phyloP scores from a whole-genome alignment of 2,329 filamentous ascomycete genomes.

The Drechslera avenae region DNA sequence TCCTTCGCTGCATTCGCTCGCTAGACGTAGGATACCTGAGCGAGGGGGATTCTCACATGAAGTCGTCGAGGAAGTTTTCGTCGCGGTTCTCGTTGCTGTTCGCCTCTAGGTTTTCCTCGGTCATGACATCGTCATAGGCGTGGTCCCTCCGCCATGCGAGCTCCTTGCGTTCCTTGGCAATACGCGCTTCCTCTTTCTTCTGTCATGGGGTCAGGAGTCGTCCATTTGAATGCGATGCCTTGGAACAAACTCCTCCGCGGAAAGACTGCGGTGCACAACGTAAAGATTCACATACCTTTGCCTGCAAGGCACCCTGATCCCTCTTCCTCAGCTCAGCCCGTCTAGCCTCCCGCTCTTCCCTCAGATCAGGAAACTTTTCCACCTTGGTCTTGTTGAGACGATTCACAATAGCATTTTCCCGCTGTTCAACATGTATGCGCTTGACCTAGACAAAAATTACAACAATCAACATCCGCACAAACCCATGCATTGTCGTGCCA shows the following conservation, averaged over 20 bases:
- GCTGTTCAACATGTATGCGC: conserved; percentile 75
- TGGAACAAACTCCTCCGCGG: neutral
- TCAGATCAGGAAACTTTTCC: conserved; percentile 84
- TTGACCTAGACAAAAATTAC: conserved; percentile 66
- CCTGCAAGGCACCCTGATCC: conserved; percentile 67
- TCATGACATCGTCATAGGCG: conserved; percentile 91
- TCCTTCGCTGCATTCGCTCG: conserved; percentile 8
- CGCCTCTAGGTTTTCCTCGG: conserved; percentile 75
- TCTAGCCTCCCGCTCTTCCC: conserved; percentile 79
- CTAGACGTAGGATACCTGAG: conserved; percentile 5
- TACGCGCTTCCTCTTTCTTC: conserved; percentile 76
- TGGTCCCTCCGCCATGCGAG: conserved; percentile 97
- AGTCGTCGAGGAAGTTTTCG: conserved; percentile 84
- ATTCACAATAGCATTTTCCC: conserved; percentile 92
- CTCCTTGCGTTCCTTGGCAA: conserved; percentile 81
- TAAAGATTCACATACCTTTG: conserved; percentile 58
- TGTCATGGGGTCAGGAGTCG: conserved; percentile 40
- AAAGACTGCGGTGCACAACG: neutral
- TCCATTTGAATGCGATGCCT: neutral
- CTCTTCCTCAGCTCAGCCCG: conserved; percentile 72
- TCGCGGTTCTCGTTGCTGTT: conserved; percentile 86
- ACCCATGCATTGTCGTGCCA: neutral
- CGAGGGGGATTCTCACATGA: conserved; percentile 50
- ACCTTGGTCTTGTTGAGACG: conserved; percentile 96
- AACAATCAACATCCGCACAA: neutral